Evolutionary conservation across 768 basidiomycete genomes (phyloP).

Genomic region (Austroboletus festivus): DNA sequence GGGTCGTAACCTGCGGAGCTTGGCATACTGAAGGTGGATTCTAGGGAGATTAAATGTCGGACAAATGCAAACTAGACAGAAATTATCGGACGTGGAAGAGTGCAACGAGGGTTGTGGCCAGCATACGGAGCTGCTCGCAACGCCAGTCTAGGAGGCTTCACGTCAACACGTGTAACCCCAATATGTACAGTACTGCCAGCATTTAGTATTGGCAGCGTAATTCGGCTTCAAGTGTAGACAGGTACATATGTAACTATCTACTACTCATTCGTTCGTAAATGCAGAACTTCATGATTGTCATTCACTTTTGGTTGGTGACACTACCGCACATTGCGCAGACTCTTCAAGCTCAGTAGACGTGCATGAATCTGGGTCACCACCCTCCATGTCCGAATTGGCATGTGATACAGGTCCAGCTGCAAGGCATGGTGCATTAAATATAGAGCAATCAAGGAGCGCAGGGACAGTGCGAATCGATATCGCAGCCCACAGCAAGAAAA

Average conservation of each 20-base stretch:
- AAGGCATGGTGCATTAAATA: conserved; percentile 47
- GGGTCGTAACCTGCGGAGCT: conserved; percentile 46
- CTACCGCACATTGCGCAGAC: neutral
- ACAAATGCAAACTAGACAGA: neutral
- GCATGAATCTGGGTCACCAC: neutral
- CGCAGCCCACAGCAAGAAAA: conserved; percentile 41
- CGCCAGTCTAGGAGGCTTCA: conserved; percentile 12
- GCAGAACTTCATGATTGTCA: neutral
- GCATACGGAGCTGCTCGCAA: conserved; percentile 1
- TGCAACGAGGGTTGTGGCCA: conserved; percentile 18
- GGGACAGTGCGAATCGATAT: conserved; percentile 43
- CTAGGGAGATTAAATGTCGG: neutral
- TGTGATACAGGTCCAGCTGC: conserved; percentile 15
- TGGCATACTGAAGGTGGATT: conserved; percentile 37
- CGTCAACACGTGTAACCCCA: neutral
- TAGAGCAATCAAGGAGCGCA: conserved; percentile 42
- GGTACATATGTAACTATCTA: neutral
- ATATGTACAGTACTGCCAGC: conserved; percentile 24
- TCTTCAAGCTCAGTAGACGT: neutral
- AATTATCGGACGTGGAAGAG: conserved; percentile 5
- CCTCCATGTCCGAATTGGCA: conserved; percentile 10
- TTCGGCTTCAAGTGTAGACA: too few species aligned
- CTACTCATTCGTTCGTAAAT: neutral
- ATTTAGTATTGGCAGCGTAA: too few species aligned
- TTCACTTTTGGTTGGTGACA: neutral